phyloP scores from a whole-genome alignment of 768 basidiomycete genomes.

The Hericium erinaceus region DNA sequence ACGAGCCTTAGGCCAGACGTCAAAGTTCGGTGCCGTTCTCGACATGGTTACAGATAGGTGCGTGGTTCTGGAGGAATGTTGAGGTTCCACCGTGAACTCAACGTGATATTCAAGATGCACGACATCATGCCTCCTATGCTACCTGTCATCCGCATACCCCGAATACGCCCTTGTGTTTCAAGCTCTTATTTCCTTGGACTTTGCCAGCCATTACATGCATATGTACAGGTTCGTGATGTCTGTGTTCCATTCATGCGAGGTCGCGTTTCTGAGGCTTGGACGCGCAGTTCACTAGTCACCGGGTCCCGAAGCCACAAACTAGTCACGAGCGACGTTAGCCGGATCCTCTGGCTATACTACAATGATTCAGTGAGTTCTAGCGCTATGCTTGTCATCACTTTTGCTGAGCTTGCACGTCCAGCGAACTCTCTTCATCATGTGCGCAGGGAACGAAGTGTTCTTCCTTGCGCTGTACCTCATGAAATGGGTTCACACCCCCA shows the following conservation, averaged over 20 bases:
- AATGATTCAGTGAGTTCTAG: conserved; percentile 68
- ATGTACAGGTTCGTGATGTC: conserved; percentile 78
- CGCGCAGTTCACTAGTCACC: conserved; percentile 78
- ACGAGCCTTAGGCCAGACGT: conserved; percentile 78
- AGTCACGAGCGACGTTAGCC: conserved; percentile 86
- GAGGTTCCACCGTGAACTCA: neutral
- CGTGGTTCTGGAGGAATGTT: conserved; percentile 17
- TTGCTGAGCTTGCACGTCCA: conserved; percentile 21
- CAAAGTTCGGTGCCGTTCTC: conserved; percentile 93
- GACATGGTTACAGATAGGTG: conserved; percentile 99
- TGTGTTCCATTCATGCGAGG: conserved; percentile 3
- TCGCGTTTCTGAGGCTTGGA: no score
- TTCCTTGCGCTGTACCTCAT: conserved; percentile 92
- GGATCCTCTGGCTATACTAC: conserved; percentile 89
- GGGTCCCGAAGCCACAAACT: conserved; percentile 90
- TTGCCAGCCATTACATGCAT: conserved; percentile 98
- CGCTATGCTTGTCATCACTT: neutral
- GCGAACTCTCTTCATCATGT: conserved; percentile 85
- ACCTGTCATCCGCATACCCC: conserved; percentile 87
- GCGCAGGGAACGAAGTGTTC: conserved; percentile 92
- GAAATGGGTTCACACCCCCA: conserved; percentile 70
- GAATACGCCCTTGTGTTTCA: conserved; percentile 80
- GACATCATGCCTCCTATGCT: conserved; percentile 89
- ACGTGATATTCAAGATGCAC: conserved; percentile 59
- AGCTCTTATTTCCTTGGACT: conserved; percentile 93